Evolutionary conservation across 495 filamentous ascomycete species (phyloP), one percentile per base, ranked within the genome.

Genomic region (Penicillium cosmopolitanum): DNA sequence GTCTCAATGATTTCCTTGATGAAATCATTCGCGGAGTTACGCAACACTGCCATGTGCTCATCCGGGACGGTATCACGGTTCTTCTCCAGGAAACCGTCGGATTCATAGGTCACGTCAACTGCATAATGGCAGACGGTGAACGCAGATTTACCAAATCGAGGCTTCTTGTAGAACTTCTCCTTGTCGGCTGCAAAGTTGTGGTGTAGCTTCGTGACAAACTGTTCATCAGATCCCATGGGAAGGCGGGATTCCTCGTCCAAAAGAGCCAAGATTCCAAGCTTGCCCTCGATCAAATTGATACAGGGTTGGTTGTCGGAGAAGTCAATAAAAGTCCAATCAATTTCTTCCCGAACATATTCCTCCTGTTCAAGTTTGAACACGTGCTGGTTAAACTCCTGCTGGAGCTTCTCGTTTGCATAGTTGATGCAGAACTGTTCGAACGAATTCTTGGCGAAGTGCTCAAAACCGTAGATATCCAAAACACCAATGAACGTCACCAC

Each of bases 341-440:
- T 99, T 77, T 98, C 81, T 70, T 99, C 95, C 33, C 90, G 84
- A 12, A 97, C 84, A 75, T 99, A 99, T 77, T 99, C 95, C 76
- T 98, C 96, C 73, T 99, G 95, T 73, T 99, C 95, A 18, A 99
- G 84, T 71, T 98, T 97, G 85, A 99, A 99, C n/a, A 99, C 95
- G 65, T 99, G 95, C 74, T 96, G 92, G 74, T 99, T 99, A 81
- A 99, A 99, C 66, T 99, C 96, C 69, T 99, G 95, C 69, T 99
- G 95, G 35, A 99, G 78, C 74, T 99, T 99, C 76, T 99, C 95
- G 75, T 99, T 99, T 71, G 95, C 95, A 66, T 98, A 99, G 77
- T 99, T 99, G 83, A 99, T 99, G 73, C 95, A 99, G 74, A 99
- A 99, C 73, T 99, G 95, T 75, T 99, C 95, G 66, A 99, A 99